Evolutionary conservation across 169 alveolate species (phyloP).

Genomic region (Babesia microti): DNA sequence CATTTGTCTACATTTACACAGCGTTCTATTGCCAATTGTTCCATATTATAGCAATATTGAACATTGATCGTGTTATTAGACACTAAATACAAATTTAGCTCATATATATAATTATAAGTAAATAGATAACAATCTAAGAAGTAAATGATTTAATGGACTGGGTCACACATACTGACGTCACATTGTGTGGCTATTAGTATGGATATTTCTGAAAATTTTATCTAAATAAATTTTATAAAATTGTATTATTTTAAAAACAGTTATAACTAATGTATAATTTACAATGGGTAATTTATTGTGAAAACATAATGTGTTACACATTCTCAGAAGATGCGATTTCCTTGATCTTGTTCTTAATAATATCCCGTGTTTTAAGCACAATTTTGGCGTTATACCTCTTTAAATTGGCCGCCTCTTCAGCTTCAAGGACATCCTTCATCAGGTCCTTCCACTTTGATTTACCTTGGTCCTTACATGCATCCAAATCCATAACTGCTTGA

Average conservation of each 20-base stretch:
- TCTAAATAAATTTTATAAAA: neutral
- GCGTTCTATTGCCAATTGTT: too few species aligned
- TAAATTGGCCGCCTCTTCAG: conserved; percentile 57
- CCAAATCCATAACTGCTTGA: conserved; percentile 58
- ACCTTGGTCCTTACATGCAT: conserved; percentile 46
- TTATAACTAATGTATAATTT: neutral
- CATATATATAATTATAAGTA: too few species aligned
- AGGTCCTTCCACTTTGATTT: conserved; percentile 65
- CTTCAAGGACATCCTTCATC: conserved; percentile 55
- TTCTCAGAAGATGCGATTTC: conserved; percentile 39
- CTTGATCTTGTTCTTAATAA: conserved; percentile 49
- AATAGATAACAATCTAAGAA: too few species aligned
- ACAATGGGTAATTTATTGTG: neutral
- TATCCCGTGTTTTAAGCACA: conserved; percentile 49
- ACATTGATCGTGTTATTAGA: too few species aligned
- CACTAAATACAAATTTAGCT: too few species aligned
- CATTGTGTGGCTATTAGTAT: too few species aligned
- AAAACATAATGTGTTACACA: neutral
- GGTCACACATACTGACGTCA: too few species aligned
- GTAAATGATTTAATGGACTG: too few species aligned
- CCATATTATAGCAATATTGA: too few species aligned
- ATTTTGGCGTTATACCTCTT: conserved; percentile 56
- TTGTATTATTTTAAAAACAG: neutral
- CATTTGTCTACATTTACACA: too few species aligned
- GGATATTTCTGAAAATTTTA: neutral